These are phyloP conservation scores for Giardia muris DNA, from an alignment of 208 protist genomes.

Conservation along the genomic window DNA sequence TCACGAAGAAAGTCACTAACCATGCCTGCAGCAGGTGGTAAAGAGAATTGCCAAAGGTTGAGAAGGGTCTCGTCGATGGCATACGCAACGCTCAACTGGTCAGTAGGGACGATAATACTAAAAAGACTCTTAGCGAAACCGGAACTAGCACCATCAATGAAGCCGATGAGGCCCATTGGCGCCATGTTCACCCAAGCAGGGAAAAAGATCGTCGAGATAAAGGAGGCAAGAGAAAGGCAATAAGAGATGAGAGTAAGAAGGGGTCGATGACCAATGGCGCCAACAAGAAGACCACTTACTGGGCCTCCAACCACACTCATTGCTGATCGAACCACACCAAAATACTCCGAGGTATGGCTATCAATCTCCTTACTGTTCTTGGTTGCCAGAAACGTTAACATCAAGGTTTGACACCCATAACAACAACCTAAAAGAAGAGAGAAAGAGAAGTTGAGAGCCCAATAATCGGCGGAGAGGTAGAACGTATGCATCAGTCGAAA, in stretches of 20 bases:
- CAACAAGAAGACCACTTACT: neutral
- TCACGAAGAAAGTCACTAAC: neutral
- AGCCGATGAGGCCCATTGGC: neutral
- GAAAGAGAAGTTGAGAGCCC: neutral
- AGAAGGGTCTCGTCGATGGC: conserved; percentile 1
- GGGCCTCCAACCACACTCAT: neutral
- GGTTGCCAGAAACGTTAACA: neutral
- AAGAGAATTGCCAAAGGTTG: neutral
- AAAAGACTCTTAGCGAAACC: neutral
- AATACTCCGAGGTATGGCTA: neutral
- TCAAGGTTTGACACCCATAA: neutral
- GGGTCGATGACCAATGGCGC: neutral
- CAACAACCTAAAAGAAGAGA: neutral
- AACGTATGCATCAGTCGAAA: neutral
- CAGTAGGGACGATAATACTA: neutral
- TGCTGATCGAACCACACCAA: conserved; percentile 11
- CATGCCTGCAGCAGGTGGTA: neutral
- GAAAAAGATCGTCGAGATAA: neutral
- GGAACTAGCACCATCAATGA: neutral
- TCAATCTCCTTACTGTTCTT: neutral
- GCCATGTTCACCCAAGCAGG: neutral
- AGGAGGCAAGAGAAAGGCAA: neutral
- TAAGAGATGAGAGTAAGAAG: neutral
- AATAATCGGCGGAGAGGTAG: neutral
- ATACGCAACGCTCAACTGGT: neutral